These are phyloP conservation scores for Puccinia novopanici DNA, from an alignment of 1,284 basidiomycete genomes.

Conservation along the genomic window DNA sequence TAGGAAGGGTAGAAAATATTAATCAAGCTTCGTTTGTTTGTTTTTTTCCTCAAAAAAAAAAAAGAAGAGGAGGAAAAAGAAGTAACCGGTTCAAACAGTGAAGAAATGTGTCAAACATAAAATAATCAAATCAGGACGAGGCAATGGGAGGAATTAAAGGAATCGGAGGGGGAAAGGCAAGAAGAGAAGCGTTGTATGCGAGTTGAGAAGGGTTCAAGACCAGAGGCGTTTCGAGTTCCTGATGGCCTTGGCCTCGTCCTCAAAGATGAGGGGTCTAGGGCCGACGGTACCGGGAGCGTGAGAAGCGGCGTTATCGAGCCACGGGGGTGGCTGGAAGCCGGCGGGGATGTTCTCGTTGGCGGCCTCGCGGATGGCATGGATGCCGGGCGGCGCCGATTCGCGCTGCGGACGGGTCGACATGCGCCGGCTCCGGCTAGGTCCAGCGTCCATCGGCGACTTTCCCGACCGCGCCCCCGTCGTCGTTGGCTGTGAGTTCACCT, in stretches of 20 bases:
- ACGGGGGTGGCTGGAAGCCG: slow-evolving; percentile 1
- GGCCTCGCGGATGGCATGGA: no score
- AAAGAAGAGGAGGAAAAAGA: no score
- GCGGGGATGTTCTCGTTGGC: no score
- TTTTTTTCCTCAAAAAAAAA: no score
- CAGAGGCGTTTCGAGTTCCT: slow-evolving; percentile 17
- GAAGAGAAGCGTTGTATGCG: not conserved
- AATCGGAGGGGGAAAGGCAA: not conserved
- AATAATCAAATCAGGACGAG: not conserved
- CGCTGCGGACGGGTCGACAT: no score
- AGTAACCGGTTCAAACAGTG: no score
- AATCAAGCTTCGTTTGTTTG: no score
- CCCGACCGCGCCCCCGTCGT: not conserved
- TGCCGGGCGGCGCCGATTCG: no score
- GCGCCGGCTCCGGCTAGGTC: not conserved
- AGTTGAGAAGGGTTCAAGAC: not conserved
- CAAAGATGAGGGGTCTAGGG: slow-evolving; percentile 27
- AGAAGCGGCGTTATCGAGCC: not conserved
- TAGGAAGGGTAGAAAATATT: no score
- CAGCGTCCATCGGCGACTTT: not conserved
- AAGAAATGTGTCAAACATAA: no score
- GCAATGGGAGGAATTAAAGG: not conserved
- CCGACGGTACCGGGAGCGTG: not conserved
- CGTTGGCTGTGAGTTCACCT: not conserved
- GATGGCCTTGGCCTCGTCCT: slow-evolving; percentile 33